A percentile compares a stretch with the other conserved stretches of the same genome.
Conservation (phyloP, 2,329 filamentous ascomycete species). For the Trichoderma aggressivum region DNA sequence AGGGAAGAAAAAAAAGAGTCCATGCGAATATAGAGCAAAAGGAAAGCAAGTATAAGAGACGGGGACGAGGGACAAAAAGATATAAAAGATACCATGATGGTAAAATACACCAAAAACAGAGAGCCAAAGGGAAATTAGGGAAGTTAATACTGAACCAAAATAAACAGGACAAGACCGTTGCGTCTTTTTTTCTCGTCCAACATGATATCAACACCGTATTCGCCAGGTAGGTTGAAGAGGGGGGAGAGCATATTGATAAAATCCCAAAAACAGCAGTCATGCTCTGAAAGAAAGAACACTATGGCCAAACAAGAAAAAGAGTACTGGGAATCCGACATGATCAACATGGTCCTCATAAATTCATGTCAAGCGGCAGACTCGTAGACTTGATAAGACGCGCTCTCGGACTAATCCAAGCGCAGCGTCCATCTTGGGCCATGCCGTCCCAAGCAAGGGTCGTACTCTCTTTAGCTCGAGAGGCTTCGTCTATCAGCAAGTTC, state of each 20-base stretch:
- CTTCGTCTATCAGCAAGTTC: slow-evolving; percentile 40
- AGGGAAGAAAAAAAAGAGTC: not conserved
- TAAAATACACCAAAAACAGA: slow-evolving; percentile 24
- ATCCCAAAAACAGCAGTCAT: slow-evolving; percentile 13
- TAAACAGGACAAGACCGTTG: slow-evolving; percentile 7
- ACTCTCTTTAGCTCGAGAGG: slow-evolving; percentile 33
- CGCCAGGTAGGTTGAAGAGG: slow-evolving; percentile 2
- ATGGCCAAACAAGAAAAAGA: not conserved
- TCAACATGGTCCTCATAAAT: slow-evolving; percentile 3
- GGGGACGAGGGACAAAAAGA: slow-evolving; percentile 15
- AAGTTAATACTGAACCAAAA: not conserved
- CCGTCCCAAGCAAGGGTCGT: not conserved
- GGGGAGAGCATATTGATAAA: not conserved
- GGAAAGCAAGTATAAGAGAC: not conserved
- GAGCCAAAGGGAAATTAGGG: slow-evolving; percentile 9
- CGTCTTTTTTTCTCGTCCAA: slow-evolving; percentile 19
- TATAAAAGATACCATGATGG: slow-evolving; percentile 20
- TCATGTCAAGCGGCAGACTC: slow-evolving; percentile 6
- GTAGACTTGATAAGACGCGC: not conserved
- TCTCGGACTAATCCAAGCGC: not conserved
- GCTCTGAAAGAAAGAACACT: not conserved
- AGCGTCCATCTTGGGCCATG: not conserved
- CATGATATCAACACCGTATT: slow-evolving; percentile 19
- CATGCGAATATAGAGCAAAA: not conserved
- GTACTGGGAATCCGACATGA: not conserved